Base-by-base conservation (phyloP, 1,139 yeast species). In the Wickerhamomyces sp. region DNA sequence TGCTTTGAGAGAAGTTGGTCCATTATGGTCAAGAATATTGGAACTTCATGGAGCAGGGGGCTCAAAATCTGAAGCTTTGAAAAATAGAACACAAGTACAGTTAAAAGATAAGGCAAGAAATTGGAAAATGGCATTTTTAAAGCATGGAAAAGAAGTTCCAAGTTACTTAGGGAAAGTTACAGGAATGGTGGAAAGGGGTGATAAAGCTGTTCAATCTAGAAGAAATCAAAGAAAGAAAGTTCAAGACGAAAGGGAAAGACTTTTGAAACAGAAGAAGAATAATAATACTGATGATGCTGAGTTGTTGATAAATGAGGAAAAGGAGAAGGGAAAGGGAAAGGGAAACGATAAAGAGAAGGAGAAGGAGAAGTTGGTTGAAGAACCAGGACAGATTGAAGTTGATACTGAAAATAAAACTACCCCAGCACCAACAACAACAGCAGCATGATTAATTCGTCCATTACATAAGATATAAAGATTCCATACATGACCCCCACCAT, bases 41-140 rank as follows among this genome's bases (percentile, higher is more conserved):
- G 96, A 86, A 51, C 64, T 83, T 18, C 85, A 84, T 56, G 98
- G 98, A 0, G 83, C 94, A 8, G 97, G 96, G 8, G 98, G 98
- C 5, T 73, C 81, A 31, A 71, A 84, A 18, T 78, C 82, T 19
- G 96, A 91, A 57, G 78, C 80, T 2, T 68, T 91, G 47, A 89
- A 86, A 57, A 85, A 87, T 53, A 69, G 97, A 53, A 80, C 83
- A 11, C 95, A 88, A 54, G 88, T 89, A 11, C 97, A 89, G 57
- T 68, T 91, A 39, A 91, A 91, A 56, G 98, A 91, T 56, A 91
- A 91, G 55, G 97, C 97, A 0, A 72, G 97, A 46, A 91, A 91
- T 54, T 83, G 96, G 86, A 91, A 89, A 57, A 74, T 86, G 71
- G 81, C 82, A 45, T 87, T 82, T 55, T 62, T 88, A 40, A 84